These are phyloP conservation scores for Colletotrichum orbiculare DNA, from an alignment of 2,329 filamentous ascomycete species.

Conservation along the genomic window DNA sequence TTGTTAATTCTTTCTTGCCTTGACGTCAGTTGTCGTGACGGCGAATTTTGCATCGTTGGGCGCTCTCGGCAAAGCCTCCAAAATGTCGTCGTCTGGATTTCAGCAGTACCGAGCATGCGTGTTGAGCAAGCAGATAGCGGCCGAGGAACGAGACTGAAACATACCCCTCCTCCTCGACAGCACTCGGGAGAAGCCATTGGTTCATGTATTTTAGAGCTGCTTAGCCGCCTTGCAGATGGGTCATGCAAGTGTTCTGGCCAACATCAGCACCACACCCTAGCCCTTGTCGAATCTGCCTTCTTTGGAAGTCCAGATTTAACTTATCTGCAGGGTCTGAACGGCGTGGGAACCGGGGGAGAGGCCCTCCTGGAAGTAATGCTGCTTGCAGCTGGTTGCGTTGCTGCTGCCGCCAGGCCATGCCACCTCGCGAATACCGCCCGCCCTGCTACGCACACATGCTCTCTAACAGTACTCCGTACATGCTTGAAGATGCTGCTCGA, in stretches of 20 bases:
- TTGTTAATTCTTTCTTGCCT: too few relatives aligned
- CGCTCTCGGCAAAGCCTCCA: too few relatives aligned
- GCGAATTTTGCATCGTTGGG: too few relatives aligned
- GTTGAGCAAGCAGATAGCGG: too few relatives aligned
- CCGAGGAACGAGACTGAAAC: conserved; percentile 21
- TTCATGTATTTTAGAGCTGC: conserved; percentile 31
- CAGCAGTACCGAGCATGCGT: too few relatives aligned
- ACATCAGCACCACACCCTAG: conserved; percentile 30
- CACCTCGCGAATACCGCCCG: conserved; percentile 20
- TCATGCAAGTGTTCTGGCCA: conserved; percentile 39
- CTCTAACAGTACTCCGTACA: neutral
- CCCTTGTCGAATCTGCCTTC: conserved; percentile 30
- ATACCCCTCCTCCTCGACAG: conserved; percentile 29
- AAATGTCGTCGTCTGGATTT: too few relatives aligned
- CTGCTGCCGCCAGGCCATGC: conserved; percentile 12
- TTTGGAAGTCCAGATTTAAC: conserved; percentile 34
- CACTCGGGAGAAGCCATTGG: conserved; percentile 25
- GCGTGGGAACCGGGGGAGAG: conserved; percentile 23
- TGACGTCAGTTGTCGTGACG: too few relatives aligned
- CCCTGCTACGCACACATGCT: too few relatives aligned
- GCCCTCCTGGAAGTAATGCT: conserved; percentile 15
- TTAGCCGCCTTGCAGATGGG: conserved; percentile 39
- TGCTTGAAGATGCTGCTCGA: conserved; percentile 7
- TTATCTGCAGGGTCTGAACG: conserved; percentile 38
- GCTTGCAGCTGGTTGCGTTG: conserved; percentile 20